phyloP scores from a whole-genome alignment of 202 grass and related monocot genomes.

The Musa balbisiana region DNA sequence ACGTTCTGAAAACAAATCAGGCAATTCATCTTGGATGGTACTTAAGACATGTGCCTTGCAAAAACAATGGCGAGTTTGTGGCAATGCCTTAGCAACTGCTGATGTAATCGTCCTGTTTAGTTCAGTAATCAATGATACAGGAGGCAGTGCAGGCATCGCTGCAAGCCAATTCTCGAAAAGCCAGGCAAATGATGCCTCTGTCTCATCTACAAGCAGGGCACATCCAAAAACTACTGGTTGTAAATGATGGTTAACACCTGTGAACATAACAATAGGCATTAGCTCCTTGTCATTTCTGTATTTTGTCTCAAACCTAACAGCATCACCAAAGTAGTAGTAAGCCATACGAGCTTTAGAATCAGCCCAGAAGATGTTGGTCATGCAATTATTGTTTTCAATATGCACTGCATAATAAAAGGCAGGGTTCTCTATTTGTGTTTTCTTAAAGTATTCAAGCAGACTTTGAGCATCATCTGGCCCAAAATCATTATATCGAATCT shows the following conservation, averaged over 20 bases:
- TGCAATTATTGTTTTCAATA: constrained; percentile 43
- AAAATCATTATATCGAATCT: constrained; percentile 75
- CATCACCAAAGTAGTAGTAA: constrained; percentile 84
- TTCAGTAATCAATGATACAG: constrained; percentile 69
- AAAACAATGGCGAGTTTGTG: constrained; percentile 56
- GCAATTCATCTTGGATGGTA: constrained; percentile 51
- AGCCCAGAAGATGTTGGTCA: constrained; percentile 79
- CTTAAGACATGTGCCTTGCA: constrained; percentile 67
- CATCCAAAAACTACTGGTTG: constrained; percentile 84
- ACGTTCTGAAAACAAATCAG: constrained; percentile 34
- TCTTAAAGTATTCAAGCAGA: constrained; percentile 75
- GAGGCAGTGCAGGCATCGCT: constrained; percentile 59
- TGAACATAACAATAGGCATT: constrained; percentile 84
- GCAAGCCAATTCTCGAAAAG: constrained; percentile 87
- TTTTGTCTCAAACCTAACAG: constrained; percentile 62
- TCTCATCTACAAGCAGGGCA: constrained; percentile 76
- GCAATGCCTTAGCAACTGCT: constrained; percentile 60
- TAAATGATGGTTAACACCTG: constrained; percentile 81
- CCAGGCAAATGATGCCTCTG: constrained; percentile 82
- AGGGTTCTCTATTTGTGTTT: constrained; percentile 51
- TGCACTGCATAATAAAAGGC: constrained; percentile 82
- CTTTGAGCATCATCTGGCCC: constrained; percentile 68
- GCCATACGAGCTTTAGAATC: constrained; percentile 75
- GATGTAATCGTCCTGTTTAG: constrained; percentile 48
- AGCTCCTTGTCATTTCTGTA: constrained; percentile 58